Conservation (phyloP, 345 rosid species). For the rapeseed (Brassica napus) region DNA sequence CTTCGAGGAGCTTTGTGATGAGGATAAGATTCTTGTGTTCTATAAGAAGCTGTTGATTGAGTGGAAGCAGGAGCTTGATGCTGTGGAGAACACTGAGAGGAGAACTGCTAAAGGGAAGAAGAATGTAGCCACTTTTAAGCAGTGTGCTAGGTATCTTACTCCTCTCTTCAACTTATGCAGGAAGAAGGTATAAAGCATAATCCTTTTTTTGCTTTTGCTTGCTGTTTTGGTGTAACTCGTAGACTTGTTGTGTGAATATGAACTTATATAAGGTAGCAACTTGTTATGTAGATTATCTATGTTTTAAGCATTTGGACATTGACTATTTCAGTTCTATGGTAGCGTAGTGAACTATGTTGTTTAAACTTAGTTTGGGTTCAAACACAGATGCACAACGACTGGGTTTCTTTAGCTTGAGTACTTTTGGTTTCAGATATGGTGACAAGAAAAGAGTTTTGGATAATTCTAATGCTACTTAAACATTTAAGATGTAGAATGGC, state of each 20-base stretch:
- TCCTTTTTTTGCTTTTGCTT: conserved; percentile 12
- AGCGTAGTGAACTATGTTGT: background rate
- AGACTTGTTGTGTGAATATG: background rate
- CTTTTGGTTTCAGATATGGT: conserved; percentile 21
- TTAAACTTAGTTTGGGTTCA: conserved; percentile 4
- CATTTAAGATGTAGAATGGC: background rate
- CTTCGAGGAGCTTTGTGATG: conserved; percentile 84
- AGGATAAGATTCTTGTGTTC: conserved; percentile 90
- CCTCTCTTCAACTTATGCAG: conserved; percentile 96
- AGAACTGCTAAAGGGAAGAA: conserved; percentile 90
- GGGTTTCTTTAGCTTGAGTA: conserved; percentile 1
- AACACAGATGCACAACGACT: background rate
- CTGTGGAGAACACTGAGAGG: conserved; percentile 72
- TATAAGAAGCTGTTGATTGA: conserved; percentile 87
- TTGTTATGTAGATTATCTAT: conserved; percentile 8
- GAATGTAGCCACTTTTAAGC: conserved; percentile 93
- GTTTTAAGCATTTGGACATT: background rate
- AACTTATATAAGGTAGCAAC: background rate
- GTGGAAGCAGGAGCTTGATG: conserved; percentile 93
- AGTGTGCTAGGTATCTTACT: conserved; percentile 86
- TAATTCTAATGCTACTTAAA: background rate
- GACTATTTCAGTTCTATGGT: background rate
- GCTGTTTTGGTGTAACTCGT: background rate
- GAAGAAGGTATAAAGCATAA: conserved; percentile 66
- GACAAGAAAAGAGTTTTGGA: background rate